Conservation (phyloP, 2,329 filamentous ascomycete genomes). For the Rutstroemia sydowiana region DNA sequence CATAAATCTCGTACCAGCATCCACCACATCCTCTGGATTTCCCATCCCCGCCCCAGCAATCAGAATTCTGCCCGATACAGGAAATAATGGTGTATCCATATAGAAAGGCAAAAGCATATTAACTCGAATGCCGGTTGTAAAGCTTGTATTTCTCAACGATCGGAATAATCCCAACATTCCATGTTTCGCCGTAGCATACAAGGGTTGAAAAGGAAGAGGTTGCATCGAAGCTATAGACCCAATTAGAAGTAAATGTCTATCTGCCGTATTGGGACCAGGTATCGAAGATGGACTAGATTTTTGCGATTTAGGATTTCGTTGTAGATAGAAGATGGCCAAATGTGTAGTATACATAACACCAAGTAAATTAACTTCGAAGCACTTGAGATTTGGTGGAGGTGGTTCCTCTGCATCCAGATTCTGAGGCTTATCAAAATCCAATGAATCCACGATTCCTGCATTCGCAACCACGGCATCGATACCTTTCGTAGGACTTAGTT, state of each 20-base stretch:
- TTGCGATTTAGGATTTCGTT: constrained; percentile 38
- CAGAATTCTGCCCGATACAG: constrained; percentile 38
- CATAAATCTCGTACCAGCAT: constrained; percentile 54
- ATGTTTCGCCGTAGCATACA: constrained; percentile 59
- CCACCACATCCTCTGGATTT: constrained; percentile 50
- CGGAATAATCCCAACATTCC: constrained; percentile 59
- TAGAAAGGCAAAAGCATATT: constrained; percentile 65
- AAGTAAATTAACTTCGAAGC: constrained; percentile 54
- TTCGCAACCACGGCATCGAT: constrained; percentile 61
- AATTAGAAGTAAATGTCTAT: constrained; percentile 55
- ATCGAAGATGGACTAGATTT: constrained; percentile 17
- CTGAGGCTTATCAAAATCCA: neutral
- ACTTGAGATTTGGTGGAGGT: constrained; percentile 42
- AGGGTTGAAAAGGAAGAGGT: constrained; percentile 38
- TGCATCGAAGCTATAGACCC: constrained; percentile 52
- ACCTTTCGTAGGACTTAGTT: constrained; percentile 44
- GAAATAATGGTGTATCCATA: constrained; percentile 53
- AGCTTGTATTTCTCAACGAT: constrained; percentile 44
- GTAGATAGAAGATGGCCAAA: constrained; percentile 53
- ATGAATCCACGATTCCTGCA: constrained; percentile 53
- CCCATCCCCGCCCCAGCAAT: constrained; percentile 51
- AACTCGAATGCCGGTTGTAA: constrained; percentile 46
- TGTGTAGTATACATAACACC: constrained; percentile 60
- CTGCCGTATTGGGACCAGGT: constrained; percentile 29
- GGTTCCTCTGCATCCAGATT: constrained; percentile 24